Base-by-base conservation (phyloP, 2,329 filamentous ascomycete genomes). In the Calonectria pteridis region DNA sequence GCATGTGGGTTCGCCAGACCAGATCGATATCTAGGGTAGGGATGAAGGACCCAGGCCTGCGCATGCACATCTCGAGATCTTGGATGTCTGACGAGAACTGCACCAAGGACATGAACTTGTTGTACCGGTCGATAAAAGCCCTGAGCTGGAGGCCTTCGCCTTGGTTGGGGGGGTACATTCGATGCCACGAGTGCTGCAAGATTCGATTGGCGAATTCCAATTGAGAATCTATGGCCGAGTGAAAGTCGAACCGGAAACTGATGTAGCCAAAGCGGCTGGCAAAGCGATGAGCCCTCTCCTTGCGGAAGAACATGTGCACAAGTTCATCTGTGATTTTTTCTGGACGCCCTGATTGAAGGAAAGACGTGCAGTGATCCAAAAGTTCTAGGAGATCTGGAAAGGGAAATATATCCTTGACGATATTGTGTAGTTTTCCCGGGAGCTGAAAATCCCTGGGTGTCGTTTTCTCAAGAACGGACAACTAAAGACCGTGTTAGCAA, bases 1-100 rank as follows among this genome's bases (percentile, higher is more conserved):
- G 74, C 65, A 73, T 72, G 29, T 80, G 77, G 13, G 76, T 78
- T 67, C 73, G 77, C 72, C 68, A 78, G 18, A 75, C 73, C 23
- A 78, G 68, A 16, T 79, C 72, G 18, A 78, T 73, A 59, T 76
- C 76, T 20, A 79, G 43, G 35, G 28, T 28, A 55, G 77, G 73
- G 2, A 73, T 37, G 5, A 73, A 63, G 4, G 3, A 14, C 4
- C 23, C 3, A 0, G n/a, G 20, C 9, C 6, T 28, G 16, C 23
- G 16, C 14, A 20, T 9, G 5, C 28, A 40, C 3, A 9, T 9
- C 14, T 53, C 53, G 28, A 55, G 51, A 26, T 31, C n/a, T 23
- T 50, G 46, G 3, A 63, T 69, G 1, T 49, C 16, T 20, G 35
- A 13, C 4, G 11, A 16, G 49, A 55, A 73, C 23, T 37, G 69